These are phyloP conservation scores for Alternaria brassicicola DNA, from an alignment of 2,329 filamentous ascomycete species.

Conservation along the genomic window DNA sequence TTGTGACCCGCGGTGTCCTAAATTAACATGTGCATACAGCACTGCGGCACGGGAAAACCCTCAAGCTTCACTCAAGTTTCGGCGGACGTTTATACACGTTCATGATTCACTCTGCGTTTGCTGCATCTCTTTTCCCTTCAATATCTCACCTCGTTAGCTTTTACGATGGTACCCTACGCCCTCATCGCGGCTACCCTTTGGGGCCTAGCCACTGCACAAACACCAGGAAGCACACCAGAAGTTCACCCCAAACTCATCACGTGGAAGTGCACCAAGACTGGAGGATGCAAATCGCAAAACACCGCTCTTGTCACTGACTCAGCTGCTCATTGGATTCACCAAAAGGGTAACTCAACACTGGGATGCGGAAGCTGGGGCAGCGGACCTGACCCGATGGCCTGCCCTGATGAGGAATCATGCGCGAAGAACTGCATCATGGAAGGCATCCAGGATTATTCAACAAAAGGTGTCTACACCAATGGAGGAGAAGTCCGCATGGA, in stretches of 20 bases:
- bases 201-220: constrained; percentile 39
- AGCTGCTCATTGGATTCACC: constrained; percentile 53
- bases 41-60: not conserved
- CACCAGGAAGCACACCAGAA: constrained; percentile 48
- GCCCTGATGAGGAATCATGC: constrained; percentile 57
- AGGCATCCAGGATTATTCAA: constrained; percentile 60
- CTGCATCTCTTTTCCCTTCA: not conserved
- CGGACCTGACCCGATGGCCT: constrained; percentile 52
- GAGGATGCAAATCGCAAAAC: constrained; percentile 56
- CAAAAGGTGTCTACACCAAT: constrained; percentile 60
- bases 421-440: constrained; percentile 64
- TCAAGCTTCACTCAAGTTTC: not conserved
- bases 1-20: not conserved
- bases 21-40: not conserved
- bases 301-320: constrained; percentile 60
- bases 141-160: not conserved
- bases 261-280: constrained; percentile 58
- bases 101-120: not conserved
- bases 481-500: constrained; percentile 58
- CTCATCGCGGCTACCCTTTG: constrained; percentile 36
- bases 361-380: constrained; percentile 45
- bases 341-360: constrained; percentile 43
- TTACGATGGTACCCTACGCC: constrained; percentile 32
- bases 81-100: not conserved
- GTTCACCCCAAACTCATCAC: constrained; percentile 60